phyloP scores from a whole-genome alignment of 768 basidiomycete species.

The Podaxis sp. region DNA sequence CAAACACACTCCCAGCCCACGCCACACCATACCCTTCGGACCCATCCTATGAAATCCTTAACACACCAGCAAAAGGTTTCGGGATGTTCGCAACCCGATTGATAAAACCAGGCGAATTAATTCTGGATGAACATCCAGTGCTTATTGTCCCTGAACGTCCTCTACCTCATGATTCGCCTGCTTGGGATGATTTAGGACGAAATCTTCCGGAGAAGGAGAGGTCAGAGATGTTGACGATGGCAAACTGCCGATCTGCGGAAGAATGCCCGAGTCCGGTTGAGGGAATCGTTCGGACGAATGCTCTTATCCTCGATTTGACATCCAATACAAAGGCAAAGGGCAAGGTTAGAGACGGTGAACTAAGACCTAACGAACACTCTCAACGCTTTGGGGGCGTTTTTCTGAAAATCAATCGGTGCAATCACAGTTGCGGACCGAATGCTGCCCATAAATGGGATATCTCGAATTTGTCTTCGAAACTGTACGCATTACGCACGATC shows the following conservation, averaged over 20 bases:
- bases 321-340: constrained; percentile 17
- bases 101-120: constrained; percentile 28
- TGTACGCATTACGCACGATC: constrained; percentile 38
- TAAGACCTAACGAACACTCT: constrained; percentile 4
- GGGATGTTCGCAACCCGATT: constrained; percentile 33
- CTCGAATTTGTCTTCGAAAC: constrained; percentile 29
- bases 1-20: not conserved
- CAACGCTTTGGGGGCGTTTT: constrained; percentile 39
- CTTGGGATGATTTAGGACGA: constrained; percentile 27
- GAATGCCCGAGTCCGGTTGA: constrained; percentile 33
- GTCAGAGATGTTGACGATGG: constrained; percentile 27
- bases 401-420: constrained; percentile 35
- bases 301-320: constrained; percentile 29
- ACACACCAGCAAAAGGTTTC: constrained; percentile 27
- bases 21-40: constrained; percentile 6
- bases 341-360: constrained; percentile 5
- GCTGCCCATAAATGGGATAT: constrained; percentile 39
- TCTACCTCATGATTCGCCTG: constrained; percentile 20
- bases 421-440: constrained; percentile 46
- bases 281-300: constrained; percentile 42
- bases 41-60: constrained; percentile 20
- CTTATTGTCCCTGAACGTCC: constrained; percentile 31
- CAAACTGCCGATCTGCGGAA: constrained; percentile 24
- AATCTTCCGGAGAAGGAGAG: constrained; percentile 22
- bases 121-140: constrained; percentile 35